Evolutionary conservation across 768 basidiomycete species (phyloP).

Genomic region (Phlebiopsis gigantea): DNA sequence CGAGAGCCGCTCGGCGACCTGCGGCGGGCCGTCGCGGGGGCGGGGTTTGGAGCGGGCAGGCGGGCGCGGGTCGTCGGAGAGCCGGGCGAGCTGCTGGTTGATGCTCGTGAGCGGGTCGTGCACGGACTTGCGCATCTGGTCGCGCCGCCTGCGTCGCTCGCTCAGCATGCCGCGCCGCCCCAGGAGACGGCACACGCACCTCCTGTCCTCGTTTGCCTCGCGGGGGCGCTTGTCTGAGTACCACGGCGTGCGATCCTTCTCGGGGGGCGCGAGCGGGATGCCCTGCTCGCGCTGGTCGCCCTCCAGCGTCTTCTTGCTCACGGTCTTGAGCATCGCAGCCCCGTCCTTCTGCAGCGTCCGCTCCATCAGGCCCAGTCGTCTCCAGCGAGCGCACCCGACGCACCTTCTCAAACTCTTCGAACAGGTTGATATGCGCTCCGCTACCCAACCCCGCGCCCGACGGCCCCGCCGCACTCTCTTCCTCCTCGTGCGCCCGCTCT

Average conservation of each 20-base stretch:
- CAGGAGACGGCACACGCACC: conserved; percentile 14
- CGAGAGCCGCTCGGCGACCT: conserved; percentile 53
- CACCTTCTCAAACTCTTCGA: conserved; percentile 77
- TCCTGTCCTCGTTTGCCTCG: conserved; percentile 21
- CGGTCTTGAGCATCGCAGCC: background rate
- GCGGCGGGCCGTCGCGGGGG: conserved; percentile 19
- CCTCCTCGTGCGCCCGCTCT: conserved; percentile 19
- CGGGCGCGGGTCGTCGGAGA: conserved; percentile 19
- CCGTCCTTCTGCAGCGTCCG: background rate
- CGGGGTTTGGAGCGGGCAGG: background rate
- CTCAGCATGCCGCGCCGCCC: background rate
- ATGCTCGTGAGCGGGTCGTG: conserved; percentile 76
- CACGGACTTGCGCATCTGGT: conserved; percentile 53
- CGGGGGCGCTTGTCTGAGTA: conserved; percentile 36
- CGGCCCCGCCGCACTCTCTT: background rate
- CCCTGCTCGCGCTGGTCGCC: conserved; percentile 59
- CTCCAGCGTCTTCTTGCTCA: conserved; percentile 16
- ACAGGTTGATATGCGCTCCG: conserved; percentile 78
- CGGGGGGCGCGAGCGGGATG: conserved; percentile 65
- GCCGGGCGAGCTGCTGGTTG: conserved; percentile 54
- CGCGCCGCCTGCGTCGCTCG: conserved; percentile 43
- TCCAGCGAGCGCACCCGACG: no score
- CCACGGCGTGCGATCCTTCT: conserved; percentile 80
- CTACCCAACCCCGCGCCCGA: conserved; percentile 32
- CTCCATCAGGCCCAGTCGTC: no score